Percentiles rank a stretch among this genome's conserved stretches.
Conservation (phyloP, 352 stramenopile genomes). For the Phytophthora citrophthora region DNA sequence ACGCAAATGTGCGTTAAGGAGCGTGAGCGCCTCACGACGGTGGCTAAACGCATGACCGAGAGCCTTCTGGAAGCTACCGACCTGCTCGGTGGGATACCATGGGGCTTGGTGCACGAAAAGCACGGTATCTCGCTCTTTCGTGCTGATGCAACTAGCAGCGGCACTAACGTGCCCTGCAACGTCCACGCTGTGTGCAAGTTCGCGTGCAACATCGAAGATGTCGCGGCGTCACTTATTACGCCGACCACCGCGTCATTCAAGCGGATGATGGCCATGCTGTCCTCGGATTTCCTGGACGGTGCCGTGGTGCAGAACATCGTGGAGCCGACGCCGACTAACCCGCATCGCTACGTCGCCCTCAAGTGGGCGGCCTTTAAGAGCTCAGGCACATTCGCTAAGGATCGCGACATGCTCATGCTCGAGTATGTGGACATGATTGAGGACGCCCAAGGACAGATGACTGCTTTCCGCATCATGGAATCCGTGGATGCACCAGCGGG, state of each 20-base stretch:
- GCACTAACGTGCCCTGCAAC: slow-evolving; percentile 75
- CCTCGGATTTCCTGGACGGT: slow-evolving; percentile 84
- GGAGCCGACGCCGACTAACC: slow-evolving; percentile 62
- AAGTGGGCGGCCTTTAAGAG: slow-evolving; percentile 91
- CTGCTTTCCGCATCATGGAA: slow-evolving; percentile 86
- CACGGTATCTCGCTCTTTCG: slow-evolving; percentile 87
- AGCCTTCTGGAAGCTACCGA: slow-evolving; percentile 78
- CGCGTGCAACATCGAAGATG: slow-evolving; percentile 79
- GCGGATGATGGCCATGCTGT: slow-evolving; percentile 86
- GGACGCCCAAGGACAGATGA: slow-evolving; percentile 84
- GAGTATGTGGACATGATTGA: slow-evolving; percentile 92
- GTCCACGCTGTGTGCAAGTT: slow-evolving; percentile 89
- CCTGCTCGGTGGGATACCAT: slow-evolving; percentile 72
- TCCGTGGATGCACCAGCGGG: slow-evolving; percentile 72
- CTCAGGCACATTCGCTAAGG: slow-evolving; percentile 77
- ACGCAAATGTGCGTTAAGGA: slow-evolving; percentile 56
- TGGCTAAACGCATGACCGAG: slow-evolving; percentile 86
- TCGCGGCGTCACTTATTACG: slow-evolving; percentile 85
- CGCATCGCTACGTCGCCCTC: slow-evolving; percentile 81
- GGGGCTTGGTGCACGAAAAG: slow-evolving; percentile 80
- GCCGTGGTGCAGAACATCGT: slow-evolving; percentile 86
- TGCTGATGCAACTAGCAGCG: slow-evolving; percentile 55
- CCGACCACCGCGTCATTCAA: slow-evolving; percentile 82
- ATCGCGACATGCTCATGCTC: slow-evolving; percentile 84
- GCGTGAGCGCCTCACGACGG: slow-evolving; percentile 68